Conservation (phyloP, 78 protist genomes). For the Pigoraptor vietnamica region DNA sequence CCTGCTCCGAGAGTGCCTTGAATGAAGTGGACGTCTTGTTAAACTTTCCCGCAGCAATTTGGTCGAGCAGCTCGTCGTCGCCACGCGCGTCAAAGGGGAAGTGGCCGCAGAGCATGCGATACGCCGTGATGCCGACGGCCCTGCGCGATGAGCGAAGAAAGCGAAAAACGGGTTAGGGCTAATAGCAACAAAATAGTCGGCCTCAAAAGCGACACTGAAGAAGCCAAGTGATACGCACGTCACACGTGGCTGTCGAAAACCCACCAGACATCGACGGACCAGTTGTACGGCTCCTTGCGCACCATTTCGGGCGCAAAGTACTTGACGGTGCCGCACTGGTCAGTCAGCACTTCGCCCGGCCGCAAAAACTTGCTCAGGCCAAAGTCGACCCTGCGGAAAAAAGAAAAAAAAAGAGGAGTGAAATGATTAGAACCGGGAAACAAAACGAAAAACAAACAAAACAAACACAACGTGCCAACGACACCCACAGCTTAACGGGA, state of each 20-base stretch:
- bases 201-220: too few relatives aligned
- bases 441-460: neutral
- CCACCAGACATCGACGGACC: slow-evolving; percentile 2
- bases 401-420: neutral
- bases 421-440: neutral
- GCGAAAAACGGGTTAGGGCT: too few relatives aligned
- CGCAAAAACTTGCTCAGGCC: neutral
- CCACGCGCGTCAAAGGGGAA: neutral
- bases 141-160: too few relatives aligned
- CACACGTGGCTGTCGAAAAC: too few relatives aligned
- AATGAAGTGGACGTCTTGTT: neutral
- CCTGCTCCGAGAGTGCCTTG: neutral
- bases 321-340: slow-evolving; percentile 5
- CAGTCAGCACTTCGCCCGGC: neutral
- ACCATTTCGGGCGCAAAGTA: slow-evolving; percentile 14
- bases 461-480: neutral
- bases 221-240: too few relatives aligned
- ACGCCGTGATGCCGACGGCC: neutral
- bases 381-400: neutral
- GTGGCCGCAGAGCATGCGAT: neutral
- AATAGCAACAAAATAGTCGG: too few relatives aligned
- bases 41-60: neutral
- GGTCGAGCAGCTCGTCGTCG: neutral
- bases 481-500: neutral
- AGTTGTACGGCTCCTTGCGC: neutral